phyloP scores from a whole-genome alignment of 2,329 filamentous ascomycete genomes.

The Grosmannia serpens region DNA sequence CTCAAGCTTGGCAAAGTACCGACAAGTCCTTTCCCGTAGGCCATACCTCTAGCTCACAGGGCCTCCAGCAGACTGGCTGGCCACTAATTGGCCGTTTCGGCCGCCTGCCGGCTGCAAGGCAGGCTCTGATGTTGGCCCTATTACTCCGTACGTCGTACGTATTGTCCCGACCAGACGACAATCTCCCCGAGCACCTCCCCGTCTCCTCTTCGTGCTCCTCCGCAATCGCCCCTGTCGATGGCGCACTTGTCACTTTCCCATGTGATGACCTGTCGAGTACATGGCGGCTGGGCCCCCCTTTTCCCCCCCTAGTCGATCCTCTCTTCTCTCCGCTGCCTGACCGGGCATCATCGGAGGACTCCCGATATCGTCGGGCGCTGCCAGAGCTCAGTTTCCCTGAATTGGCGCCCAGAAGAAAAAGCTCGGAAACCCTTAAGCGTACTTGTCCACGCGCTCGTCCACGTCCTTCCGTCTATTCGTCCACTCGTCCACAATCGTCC shows the following conservation, averaged over 20 bases:
- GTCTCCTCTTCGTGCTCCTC: background rate
- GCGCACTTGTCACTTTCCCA: background rate
- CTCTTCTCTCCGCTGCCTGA: background rate
- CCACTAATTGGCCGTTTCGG: too few species aligned
- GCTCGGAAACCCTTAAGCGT: background rate
- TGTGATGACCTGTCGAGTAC: background rate
- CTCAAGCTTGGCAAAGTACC: too few species aligned
- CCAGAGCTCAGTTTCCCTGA: background rate
- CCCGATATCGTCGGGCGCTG: slow-evolving; percentile 3
- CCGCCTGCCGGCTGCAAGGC: background rate
- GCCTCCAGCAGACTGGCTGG: background rate
- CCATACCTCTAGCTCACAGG: background rate
- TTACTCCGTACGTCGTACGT: too few species aligned
- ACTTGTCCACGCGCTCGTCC: background rate
- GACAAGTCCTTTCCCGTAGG: background rate
- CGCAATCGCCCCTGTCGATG: background rate
- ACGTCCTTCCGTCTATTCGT: too few species aligned
- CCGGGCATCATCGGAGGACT: background rate
- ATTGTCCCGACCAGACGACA: background rate
- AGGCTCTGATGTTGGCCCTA: background rate
- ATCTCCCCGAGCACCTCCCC: background rate
- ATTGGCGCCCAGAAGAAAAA: too few species aligned
- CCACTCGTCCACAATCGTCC: too few species aligned
- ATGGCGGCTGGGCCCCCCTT: background rate
- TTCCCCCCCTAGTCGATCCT: background rate